Base-by-base conservation (phyloP, 371 early-diverging fungal species). In the Mortierella sp. region DNA sequence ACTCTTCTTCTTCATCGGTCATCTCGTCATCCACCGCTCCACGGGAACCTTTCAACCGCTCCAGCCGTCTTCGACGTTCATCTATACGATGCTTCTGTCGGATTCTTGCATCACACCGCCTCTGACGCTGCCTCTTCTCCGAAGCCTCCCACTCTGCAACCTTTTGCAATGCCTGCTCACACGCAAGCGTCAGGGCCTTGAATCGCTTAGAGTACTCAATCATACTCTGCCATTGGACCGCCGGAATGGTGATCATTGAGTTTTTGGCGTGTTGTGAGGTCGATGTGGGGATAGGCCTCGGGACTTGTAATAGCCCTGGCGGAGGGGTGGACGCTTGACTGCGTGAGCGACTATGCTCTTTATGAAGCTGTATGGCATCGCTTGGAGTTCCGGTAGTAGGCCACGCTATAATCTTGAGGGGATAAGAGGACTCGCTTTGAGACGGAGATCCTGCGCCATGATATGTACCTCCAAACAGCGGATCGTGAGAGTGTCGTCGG, bases 151-250 rank as follows among this genome's bases (percentile, higher is more conserved):
- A 84, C 13, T 68, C 80, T 0, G 58, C 55, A 19, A 84, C 38
- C 28, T 75, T 71, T 19, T 75, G 42, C n/a, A 84, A 52, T 19
- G 73, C 38, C 5, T 70, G 52, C 21, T 80, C 78, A 60, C 77
- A 76, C 1, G 70, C 77, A 10, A 50, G 45, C 5, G 75, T 65
- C 63, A 79, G 52, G 0, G 45, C 70, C 28, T 77, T 76, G 77
- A 83, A 60, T 65, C 77, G 80, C 31, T 63, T 77, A 14, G 80
- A 44, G 58, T 73, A 79, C 16, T 81, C 57, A 38, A 79, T 72
- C 68, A 84, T 14, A 2, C 68, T 76, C 6, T 71, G 76, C 81
- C 79, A 81, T 9, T 81, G 73, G 24, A 57, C 31, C 13, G 77
- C 78, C 1, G 81, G 24, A 13, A 80, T 28, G 1, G 65, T 75